Percentiles rank a stretch among this genome's conserved stretches.
phyloP scores from a whole-genome alignment of 1,139 yeast species.

The Pichia sp. region DNA sequence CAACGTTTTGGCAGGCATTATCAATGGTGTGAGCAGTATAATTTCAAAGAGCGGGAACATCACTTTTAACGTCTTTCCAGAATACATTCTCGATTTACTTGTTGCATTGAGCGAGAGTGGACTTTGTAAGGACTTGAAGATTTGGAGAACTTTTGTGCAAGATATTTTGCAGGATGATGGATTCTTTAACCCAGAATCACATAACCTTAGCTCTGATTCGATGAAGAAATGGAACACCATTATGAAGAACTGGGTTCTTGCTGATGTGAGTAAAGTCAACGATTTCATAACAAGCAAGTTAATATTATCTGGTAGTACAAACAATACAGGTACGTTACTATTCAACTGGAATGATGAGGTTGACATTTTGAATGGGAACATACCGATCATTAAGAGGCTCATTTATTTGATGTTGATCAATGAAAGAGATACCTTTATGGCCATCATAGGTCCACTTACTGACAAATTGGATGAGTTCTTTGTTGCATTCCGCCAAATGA shows the following conservation, averaged over 20 bases:
- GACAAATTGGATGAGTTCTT: constrained; percentile 41
- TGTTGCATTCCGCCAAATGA: constrained; percentile 21
- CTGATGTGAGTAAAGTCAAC: constrained; percentile 51
- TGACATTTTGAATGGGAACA: constrained; percentile 38
- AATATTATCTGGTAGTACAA: constrained; percentile 31
- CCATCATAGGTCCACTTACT: constrained; percentile 42
- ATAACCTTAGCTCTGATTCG: constrained; percentile 10
- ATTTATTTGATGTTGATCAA: constrained; percentile 56
- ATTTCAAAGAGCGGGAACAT: constrained; percentile 33
- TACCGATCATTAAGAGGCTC: constrained; percentile 40
- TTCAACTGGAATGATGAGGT: constrained; percentile 71
- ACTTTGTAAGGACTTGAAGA: constrained; percentile 31
- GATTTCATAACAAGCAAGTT: constrained; percentile 50
- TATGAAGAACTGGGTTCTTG: constrained; percentile 47
- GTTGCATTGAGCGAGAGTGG: constrained; percentile 30
- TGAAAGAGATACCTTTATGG: constrained; percentile 50
- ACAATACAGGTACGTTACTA: constrained; percentile 37
- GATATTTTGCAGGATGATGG: constrained; percentile 47
- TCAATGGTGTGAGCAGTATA: constrained; percentile 40
- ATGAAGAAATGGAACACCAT: constrained; percentile 44
- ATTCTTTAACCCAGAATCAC: constrained; percentile 40
- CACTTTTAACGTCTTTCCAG: constrained; percentile 29
- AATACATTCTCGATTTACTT: constrained; percentile 34
- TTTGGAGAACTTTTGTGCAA: constrained; percentile 45
- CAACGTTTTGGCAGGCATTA: constrained; percentile 36